Base-by-base conservation (phyloP, 805 yeast genomes). In the Candida peoriensis region DNA sequence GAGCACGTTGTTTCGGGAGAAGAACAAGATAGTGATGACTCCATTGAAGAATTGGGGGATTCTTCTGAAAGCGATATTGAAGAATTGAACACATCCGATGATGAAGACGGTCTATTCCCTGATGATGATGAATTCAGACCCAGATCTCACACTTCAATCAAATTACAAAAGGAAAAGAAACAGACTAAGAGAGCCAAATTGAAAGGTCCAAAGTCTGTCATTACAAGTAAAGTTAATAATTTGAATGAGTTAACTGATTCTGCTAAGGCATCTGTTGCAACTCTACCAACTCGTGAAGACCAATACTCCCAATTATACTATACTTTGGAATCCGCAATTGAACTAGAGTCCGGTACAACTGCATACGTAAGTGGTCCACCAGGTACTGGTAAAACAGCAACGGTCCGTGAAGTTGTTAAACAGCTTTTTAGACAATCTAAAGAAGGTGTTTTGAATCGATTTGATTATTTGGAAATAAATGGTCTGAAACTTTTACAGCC, bases 361-460 rank as follows among this genome's bases (percentile, higher is more conserved):
- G 60, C 93, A 6, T 93, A 89, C 54, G 78, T 93, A 9, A 86
- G 96, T 58, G 99, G 99, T 4, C 87, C 96, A 0, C 98, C 99
- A 0, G 99, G 99, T 8, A 90, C 94, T 2, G 98, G 98, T 10
- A 93, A 93, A 54, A 90, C 98, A 0, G 93, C 95, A 4, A 90
- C 97, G 0, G 78, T 90, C 3, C 63, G 95, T 36, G 95, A 88
- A 50, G 97, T 84, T 0, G 72, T 93, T 18, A 70, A 76, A 22
- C 87, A 82, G 48, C 59, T 93, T 23, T 68, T 72, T 28, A 52
- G 57, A 12, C 60, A 61, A n/a, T 50, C 57, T 8, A 49, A 51
- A n/a, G 64, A 57, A 11, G 60, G 58, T 4, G 68, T 63, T 27
- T 35, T 73, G 21, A 58, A 61, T 3, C 54, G 58, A 11, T 93